Base-by-base conservation (phyloP, 495 filamentous ascomycete species). In the Xylaria castorea region DNA sequence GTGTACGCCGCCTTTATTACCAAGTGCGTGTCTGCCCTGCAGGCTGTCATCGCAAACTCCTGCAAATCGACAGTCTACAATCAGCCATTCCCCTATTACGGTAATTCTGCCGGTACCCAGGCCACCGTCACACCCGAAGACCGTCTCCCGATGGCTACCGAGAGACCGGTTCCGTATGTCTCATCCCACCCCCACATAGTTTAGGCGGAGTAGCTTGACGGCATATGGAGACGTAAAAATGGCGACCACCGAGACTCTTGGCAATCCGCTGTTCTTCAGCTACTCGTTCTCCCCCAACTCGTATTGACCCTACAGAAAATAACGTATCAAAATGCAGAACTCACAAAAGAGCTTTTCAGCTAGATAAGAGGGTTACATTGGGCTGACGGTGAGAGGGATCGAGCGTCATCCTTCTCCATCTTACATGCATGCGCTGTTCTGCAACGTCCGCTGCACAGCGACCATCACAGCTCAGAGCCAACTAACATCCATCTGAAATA, bases 361-460 rank as follows among this genome's bases (percentile, higher is more conserved):
- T 67, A 46, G 46, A 67, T 67, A 67, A 27, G 46, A 67, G 64
- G 64, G 64, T 67, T 51, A 18, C 46, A 67, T 67, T 18, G 30
- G 16, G 44, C 27, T 46, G 63, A 42, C 63, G 25, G 42, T 66
- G 38, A 6, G 25, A n/a, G 64, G 20, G 30, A 44, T 38, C 27
- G 18, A 53, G 16, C 11, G 40, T 67, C 44, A 51, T 66, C 64
- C 27, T 53, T 51, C 25, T 12, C 38, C 63, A 32, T 67, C 64
- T 67, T 27, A 67, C 64, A 20, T 67, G 64, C 64, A 67, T 67
- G 30, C 12, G 38, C 61, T 64, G 16, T 14, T 42, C 22, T 40
- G n/a, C 38, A 40, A 27, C 38, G n/a, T 16, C 36, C 38, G 5
- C 44, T 11, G 36, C 61, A 42, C 61, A 7, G 61, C 61, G 22